Evolutionary conservation across 192 early-diverging fungal species (phyloP).

Genomic region (Gryganskiella cystojenkinii): DNA sequence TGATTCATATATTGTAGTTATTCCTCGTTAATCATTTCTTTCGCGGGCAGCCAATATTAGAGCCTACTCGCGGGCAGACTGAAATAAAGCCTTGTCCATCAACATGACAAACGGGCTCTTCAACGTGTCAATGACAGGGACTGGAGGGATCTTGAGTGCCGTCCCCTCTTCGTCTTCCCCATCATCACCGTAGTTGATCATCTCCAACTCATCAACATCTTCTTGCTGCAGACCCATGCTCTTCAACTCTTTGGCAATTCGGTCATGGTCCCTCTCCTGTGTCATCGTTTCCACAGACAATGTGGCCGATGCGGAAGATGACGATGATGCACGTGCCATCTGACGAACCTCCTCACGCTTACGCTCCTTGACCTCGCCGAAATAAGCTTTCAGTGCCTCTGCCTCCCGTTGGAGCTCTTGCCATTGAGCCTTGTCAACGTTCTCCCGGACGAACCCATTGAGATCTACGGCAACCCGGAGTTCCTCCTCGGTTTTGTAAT

Average conservation of each 20-base stretch:
- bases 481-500: slow-evolving; percentile 31
- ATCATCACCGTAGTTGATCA: slow-evolving; percentile 40
- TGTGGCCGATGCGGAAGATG: neutral
- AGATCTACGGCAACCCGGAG: slow-evolving; percentile 25
- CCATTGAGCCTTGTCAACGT: slow-evolving; percentile 38
- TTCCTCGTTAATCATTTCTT: no score
- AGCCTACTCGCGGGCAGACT: slow-evolving; percentile 40
- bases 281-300: neutral
- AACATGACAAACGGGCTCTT: slow-evolving; percentile 18
- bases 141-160: slow-evolving; percentile 21
- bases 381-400: slow-evolving; percentile 23
- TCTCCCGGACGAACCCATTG: slow-evolving; percentile 32
- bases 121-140: slow-evolving; percentile 39
- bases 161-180: slow-evolving; percentile 19
- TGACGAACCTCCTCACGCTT: slow-evolving; percentile 43
- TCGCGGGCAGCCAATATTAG: no score
- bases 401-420: slow-evolving; percentile 38
- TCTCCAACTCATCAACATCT: slow-evolving; percentile 59
- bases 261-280: slow-evolving; percentile 4
- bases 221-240: slow-evolving; percentile 41
- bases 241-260: slow-evolving; percentile 28
- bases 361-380: slow-evolving; percentile 36
- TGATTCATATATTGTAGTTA: no score
- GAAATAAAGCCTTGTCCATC: slow-evolving; percentile 33
- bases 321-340: slow-evolving; percentile 21